Evolutionary conservation across 164 flowering plant species (phyloP), one percentile per base, ranked within the genome.

Genomic region (Vitis amurensis): DNA sequence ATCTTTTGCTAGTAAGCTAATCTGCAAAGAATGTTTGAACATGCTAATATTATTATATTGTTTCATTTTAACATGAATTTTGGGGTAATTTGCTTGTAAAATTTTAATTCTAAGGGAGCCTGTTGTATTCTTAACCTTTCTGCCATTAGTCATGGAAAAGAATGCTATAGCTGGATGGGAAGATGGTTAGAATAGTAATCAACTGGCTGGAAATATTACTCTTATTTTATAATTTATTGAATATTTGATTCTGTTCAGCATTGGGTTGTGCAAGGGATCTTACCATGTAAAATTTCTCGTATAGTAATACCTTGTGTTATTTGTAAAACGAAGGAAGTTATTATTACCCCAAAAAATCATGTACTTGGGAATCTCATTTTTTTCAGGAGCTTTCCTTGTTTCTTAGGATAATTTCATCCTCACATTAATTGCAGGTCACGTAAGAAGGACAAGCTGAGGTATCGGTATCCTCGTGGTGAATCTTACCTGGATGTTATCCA

Each of bases 401-500:
- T 52, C 61, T 47, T 11, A 12, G 53, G 27, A 50, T 15, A 7
- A 16, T 13, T 52, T 12, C 19, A 50, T 55, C 9, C 63, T 50
- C 50, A 9, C 30, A 8, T n/a, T 29, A 66, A 71, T n/a, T 77
- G 66, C 84, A 96, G 99, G 78, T 79, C 97, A 11, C 95, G 98
- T 29, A 85, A 91, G 82, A 93, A 96, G 80, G 99, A 96, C 80
- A 93, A 96, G 78, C 79, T 96, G 70, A 84, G 97, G 77, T 96
- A 96, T 71, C 86, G 99, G 13, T 96, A 96, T 82, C 99, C 99
- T 80, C 97, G 99, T 58, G 99, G 99, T 58, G 99, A 96, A 74
- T 96, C 98, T 65, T 95, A 95, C 73, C 86, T 93, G 63, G 99
- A 95, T 85, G 99, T 95, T 66, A 95, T 95, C 73, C 99, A 96